A percentile compares a stretch with the other conserved stretches of the same genome.
Conservation (phyloP, 2,329 filamentous ascomycete genomes). For the Arachnomyces sp. region DNA sequence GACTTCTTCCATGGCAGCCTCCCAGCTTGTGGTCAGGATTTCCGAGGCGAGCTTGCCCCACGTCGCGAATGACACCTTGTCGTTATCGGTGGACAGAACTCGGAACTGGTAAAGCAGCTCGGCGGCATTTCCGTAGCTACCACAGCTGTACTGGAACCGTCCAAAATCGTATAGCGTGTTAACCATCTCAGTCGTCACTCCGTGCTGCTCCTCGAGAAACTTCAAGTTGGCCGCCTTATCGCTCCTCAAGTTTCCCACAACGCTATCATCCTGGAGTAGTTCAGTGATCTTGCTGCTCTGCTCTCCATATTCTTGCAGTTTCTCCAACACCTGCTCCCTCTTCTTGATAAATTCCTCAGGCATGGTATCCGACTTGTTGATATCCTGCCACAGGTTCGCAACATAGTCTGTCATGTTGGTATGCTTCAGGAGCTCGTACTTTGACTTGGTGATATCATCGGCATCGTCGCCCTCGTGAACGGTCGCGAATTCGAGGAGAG, state of each 20-base stretch:
- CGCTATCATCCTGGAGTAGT: constrained; percentile 78
- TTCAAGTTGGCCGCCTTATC: constrained; percentile 99
- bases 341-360: constrained; percentile 83
- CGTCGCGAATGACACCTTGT: constrained; percentile 90
- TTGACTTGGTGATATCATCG: constrained; percentile 70
- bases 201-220: constrained; percentile 93
- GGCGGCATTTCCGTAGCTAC: constrained; percentile 81
- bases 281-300: constrained; percentile 84
- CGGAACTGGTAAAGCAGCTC: constrained; percentile 97
- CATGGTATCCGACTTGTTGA: constrained; percentile 69
- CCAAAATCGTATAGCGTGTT: constrained; percentile 93
- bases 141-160: constrained; percentile 96
- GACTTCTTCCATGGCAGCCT: constrained; percentile 82
- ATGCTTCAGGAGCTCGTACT: constrained; percentile 88
- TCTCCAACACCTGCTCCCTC: constrained; percentile 77
- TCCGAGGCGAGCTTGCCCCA: constrained; percentile 98
- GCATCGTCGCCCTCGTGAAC: constrained; percentile 65
- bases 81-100: constrained; percentile 94
- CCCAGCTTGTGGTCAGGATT: constrained; percentile 93
- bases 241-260: constrained; percentile 81
- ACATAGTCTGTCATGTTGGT: constrained; percentile 99
- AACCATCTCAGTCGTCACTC: constrained; percentile 90
- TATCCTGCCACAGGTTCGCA: constrained; percentile 80
- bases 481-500: constrained; percentile 84
- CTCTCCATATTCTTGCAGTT: constrained; percentile 75